Evolutionary conservation across 1,139 yeast species (phyloP), one percentile per base, ranked within the genome.

Genomic region (Kodamaea sp.): DNA sequence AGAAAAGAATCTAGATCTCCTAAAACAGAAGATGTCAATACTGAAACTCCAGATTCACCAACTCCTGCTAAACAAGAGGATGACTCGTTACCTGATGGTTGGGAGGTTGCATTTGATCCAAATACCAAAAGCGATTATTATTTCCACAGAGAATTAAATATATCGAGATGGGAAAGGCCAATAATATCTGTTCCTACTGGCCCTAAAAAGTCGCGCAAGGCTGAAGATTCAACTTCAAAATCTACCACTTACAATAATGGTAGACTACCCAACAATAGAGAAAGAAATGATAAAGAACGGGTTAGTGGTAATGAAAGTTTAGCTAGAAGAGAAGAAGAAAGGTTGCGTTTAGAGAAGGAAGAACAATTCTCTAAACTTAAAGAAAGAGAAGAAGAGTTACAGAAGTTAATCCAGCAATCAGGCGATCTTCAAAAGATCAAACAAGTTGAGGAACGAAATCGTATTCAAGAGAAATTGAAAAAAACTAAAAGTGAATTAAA

Each of bases 121-220:
- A 58, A 54, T 29, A 55, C 77, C 2, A 57, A 60, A 12, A 58
- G 58, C 6, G 54, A 54, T 5, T 84, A 83, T 55, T 84, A 77
- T 55, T 82, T 67, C 60, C 75, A 83, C 53, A 60, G 74, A 31
- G 66, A 57, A 10, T 58, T 65, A 30, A 67, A 69, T 32, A 49
- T 63, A 11, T 72, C 81, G 1, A 73, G 73, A 36, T 84, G 92
- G 90, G 81, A 77, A 9, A 63, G 62, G 37, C 89, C 89, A 1
- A 50, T 47, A 36, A 50, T 44, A 3, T 41, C 54, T 1, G 51
- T 54, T 3, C 67, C 67, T 2, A 50, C 47, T 10, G 62, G 67
- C 8, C 64, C 68, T 27, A 50, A 47, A 29, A 11, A 20, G 34
- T 10, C 26, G 27, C 22, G 31, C 27, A 24, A 28, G 38, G 12